These are phyloP conservation scores for Zopfochytrium polystomum DNA, from an alignment of 371 early-diverging fungal species.

Conservation along the genomic window DNA sequence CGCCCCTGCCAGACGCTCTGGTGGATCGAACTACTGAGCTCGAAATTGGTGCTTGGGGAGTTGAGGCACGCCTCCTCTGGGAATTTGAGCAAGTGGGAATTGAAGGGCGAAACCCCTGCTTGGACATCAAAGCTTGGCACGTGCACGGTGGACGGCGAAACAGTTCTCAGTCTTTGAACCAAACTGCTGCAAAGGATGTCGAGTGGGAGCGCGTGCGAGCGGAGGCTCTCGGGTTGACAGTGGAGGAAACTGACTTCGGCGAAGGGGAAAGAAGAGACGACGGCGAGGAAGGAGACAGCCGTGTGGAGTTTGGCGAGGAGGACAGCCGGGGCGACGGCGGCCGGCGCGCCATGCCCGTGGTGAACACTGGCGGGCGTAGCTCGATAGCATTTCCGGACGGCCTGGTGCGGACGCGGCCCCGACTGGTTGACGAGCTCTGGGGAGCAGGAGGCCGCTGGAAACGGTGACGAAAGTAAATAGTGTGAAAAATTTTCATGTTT, in stretches of 20 bases:
- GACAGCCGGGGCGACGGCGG: not conserved
- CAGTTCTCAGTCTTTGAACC: not conserved
- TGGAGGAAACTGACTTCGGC: too few relatives aligned
- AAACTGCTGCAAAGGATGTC: not conserved
- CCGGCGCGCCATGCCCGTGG: constrained; percentile 21
- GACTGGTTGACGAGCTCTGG: constrained; percentile 26
- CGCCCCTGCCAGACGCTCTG: constrained; percentile 24
- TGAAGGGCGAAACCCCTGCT: constrained; percentile 25
- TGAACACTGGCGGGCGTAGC: constrained; percentile 24
- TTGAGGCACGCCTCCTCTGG: constrained; percentile 27
- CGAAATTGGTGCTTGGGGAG: constrained; percentile 30
- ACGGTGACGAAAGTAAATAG: too few relatives aligned
- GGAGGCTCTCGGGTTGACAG: too few relatives aligned
- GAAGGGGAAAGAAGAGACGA: constrained; percentile 4
- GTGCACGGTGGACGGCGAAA: constrained; percentile 22
- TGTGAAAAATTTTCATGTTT: too few relatives aligned
- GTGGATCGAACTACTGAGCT: constrained; percentile 11
- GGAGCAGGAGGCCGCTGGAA: too few relatives aligned
- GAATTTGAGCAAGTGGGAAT: constrained; percentile 33
- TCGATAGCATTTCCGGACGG: constrained; percentile 31
- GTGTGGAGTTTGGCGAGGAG: not conserved
- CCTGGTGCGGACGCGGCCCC: constrained; percentile 17
- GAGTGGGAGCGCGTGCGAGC: not conserved
- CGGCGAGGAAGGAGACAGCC: not conserved
- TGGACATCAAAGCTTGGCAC: constrained; percentile 30